Conservation (phyloP, 2,329 filamentous ascomycete genomes). For the Cytospora piceicola region DNA sequence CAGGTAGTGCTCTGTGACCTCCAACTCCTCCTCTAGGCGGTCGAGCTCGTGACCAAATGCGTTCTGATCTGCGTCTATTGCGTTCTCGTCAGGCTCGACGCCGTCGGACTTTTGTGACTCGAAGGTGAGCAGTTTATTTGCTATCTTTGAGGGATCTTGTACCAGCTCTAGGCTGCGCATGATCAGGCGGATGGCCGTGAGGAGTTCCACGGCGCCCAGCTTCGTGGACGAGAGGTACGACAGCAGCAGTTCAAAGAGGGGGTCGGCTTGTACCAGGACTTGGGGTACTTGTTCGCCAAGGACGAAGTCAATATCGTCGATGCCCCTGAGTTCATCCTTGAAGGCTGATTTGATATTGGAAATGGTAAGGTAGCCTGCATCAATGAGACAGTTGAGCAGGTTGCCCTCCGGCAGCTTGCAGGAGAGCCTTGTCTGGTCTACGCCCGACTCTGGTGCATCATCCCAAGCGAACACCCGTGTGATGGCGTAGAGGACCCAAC, state of each 20-base stretch:
- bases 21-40: conserved; percentile 66
- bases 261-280: conserved; percentile 67
- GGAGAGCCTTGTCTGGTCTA: conserved; percentile 44
- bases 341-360: conserved; percentile 64
- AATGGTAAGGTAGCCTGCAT: conserved; percentile 63
- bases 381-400: conserved; percentile 61
- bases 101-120: conserved; percentile 34
- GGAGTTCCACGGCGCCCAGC: conserved; percentile 67
- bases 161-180: conserved; percentile 71
- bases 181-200: conserved; percentile 66
- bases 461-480: conserved; percentile 64
- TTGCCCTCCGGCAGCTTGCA: conserved; percentile 56
- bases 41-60: conserved; percentile 60
- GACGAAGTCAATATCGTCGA: conserved; percentile 51
- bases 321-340: conserved; percentile 49
- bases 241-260: conserved; percentile 68
- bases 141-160: conserved; percentile 45
- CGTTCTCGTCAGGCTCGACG: conserved; percentile 36
- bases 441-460: conserved; percentile 47
- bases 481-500: conserved; percentile 68
- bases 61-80: conserved; percentile 38
- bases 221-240: conserved; percentile 68
- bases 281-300: conserved; percentile 65
- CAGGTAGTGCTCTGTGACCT: conserved; percentile 69
- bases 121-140: conserved; percentile 31